These are phyloP conservation scores for Paramecium tetraurelia DNA, from an alignment of 73 alveolate genomes.

Conservation along the genomic window DNA sequence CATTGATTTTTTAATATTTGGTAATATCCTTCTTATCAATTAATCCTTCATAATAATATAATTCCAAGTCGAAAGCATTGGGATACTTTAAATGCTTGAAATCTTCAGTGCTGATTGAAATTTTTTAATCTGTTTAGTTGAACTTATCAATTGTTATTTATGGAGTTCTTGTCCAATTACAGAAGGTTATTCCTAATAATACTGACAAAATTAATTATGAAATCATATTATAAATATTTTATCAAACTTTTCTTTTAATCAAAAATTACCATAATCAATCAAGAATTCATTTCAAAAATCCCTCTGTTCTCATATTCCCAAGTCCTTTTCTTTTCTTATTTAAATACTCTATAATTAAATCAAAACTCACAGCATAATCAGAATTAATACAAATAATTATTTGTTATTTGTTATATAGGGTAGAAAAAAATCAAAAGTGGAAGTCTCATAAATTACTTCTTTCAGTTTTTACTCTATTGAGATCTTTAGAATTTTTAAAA, in stretches of 20 bases:
- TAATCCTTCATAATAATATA: not conserved
- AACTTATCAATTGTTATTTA: not conserved
- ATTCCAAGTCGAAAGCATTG: not conserved
- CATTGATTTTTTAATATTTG: not conserved
- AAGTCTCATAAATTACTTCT: not conserved
- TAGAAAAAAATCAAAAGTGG: not conserved
- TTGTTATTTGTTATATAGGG: not conserved
- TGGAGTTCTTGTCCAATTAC: not conserved
- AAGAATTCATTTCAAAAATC: not conserved
- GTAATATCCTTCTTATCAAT: not conserved
- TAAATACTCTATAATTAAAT: not conserved
- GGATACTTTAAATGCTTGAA: not conserved
- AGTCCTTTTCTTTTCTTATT: not conserved
- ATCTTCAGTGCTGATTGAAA: not conserved
- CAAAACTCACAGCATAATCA: not conserved
- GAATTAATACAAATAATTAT: not conserved
- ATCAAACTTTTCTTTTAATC: not conserved
- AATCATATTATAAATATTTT: not conserved
- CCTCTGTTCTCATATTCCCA: not conserved
- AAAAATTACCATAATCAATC: not conserved
- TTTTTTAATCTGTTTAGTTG: not conserved
- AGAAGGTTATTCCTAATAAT: not conserved
- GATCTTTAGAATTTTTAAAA: not conserved
- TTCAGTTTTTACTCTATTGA: not conserved
- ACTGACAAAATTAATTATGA: not conserved